These are phyloP conservation scores for Xylaria arbuscula DNA, from an alignment of 2,329 filamentous ascomycete genomes.

Conservation along the genomic window DNA sequence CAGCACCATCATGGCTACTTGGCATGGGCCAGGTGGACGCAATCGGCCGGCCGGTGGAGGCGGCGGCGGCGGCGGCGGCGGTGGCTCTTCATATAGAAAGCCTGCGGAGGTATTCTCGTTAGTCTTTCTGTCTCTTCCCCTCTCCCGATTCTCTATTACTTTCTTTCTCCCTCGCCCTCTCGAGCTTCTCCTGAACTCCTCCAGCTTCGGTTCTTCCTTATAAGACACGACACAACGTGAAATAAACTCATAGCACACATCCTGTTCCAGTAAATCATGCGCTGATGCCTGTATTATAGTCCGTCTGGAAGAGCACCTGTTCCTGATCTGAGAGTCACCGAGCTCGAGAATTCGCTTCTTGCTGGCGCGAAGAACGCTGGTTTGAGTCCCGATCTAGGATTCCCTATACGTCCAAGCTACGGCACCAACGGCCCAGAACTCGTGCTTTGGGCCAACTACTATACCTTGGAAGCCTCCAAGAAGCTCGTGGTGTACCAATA, in stretches of 20 bases:
- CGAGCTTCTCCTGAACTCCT: no score
- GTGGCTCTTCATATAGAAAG: not conserved
- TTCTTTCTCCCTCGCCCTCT: no score
- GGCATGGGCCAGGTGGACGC: not conserved
- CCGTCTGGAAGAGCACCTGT: not conserved
- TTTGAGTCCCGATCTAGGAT: not conserved
- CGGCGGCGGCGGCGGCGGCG: not conserved
- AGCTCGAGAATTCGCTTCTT: conserved; percentile 20
- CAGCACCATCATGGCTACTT: conserved; percentile 4
- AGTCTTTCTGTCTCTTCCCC: not conserved
- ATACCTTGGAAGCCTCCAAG: not conserved
- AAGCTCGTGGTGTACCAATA: conserved; percentile 20
- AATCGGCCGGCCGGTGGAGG: not conserved
- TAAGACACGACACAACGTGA: no score
- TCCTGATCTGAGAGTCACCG: not conserved
- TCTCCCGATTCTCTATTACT: not conserved
- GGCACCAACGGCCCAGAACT: conserved; percentile 12
- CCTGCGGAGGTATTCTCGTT: not conserved
- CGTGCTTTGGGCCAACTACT: conserved; percentile 34
- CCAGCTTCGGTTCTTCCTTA: not conserved
- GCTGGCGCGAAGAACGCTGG: not conserved
- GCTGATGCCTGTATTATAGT: conserved; percentile 11
- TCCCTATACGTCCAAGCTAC: conserved; percentile 29
- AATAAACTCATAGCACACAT: not conserved
- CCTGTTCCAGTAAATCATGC: not conserved